Conservation (phyloP, 2,329 filamentous ascomycete genomes). For the Pseudogymnoascus sp. region DNA sequence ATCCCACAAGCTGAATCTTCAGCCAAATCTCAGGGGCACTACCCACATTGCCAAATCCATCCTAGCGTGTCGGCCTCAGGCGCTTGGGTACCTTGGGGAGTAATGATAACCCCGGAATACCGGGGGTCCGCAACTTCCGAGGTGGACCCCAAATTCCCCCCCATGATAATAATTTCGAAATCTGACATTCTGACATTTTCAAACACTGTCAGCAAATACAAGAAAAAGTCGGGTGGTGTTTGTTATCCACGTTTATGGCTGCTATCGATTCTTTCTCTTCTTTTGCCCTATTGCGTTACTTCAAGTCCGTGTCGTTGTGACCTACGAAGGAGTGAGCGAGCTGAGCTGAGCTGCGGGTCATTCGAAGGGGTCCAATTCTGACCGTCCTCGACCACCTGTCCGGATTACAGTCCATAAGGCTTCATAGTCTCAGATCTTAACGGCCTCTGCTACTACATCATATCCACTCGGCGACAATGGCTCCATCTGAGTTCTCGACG, state of each 20-base stretch:
- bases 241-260: neutral
- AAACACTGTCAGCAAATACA: neutral
- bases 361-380: neutral
- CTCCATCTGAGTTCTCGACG: neutral
- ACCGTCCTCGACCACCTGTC: neutral
- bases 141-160: neutral
- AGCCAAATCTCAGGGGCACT: neutral
- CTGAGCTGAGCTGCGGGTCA: neutral
- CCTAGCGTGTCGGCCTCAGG: neutral
- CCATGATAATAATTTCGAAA: neutral
- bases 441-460: neutral
- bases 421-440: neutral
- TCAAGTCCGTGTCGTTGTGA: neutral
- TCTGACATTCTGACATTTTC: neutral
- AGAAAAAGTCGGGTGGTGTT: neutral
- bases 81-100: neutral
- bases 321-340: neutral
- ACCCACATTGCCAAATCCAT: neutral
- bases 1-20: neutral
- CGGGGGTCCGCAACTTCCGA: neutral
- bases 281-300: neutral
- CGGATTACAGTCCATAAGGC: neutral
- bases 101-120: neutral
- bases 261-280: neutral
- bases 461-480: neutral